Evolutionary conservation across 169 alveolate genomes (phyloP), one percentile per base, ranked within the genome.

Genomic region (Babesia sp.): DNA sequence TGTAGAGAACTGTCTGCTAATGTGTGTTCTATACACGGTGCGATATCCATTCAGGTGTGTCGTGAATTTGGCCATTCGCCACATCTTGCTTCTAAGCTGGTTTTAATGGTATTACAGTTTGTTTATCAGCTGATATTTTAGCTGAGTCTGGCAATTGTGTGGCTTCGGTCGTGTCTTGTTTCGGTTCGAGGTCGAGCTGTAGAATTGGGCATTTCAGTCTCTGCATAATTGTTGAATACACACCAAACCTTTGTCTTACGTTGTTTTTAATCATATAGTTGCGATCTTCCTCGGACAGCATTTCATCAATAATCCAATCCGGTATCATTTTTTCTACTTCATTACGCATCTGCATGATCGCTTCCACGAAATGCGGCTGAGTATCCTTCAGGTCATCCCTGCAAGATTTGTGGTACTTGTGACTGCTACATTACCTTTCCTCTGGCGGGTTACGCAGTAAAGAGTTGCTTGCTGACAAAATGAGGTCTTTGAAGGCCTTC

Each of bases 301-400:
- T 20, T 29, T 70, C 91, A 8, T 83, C 87, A 0, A 86, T 86
- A 26, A 86, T 31, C 92, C 92, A 86, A 33, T 86, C 92, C 26
- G 92, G 92, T 31, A 86, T 67, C 82, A 83, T 67, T 18, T 50
- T 76, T 59, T 86, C 90, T 24, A 86, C 77, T 28, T 86, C 92
- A 11, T 70, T 41, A 20, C 80, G 77, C 58, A 86, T 63, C 44
- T 86, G 92, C 73, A 31, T 45, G 41, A 70, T 59, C 34, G 92
- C 92, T 51, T 64, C 92, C 42, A 86, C 80, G 22, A 86, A 60
- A 24, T 75, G 59, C 48, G 77, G 71, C 50, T 57, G 58, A 11
- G 80, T 36, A 8, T 31, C 46, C 26, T 37, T 55, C 71, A 56
- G 33, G 33, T 44, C 68, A 29, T n/a, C 26, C 20, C 83, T 53